These are phyloP conservation scores for Botrytis paeoniae DNA, from an alignment of 2,329 filamentous ascomycete genomes.

Conservation along the genomic window DNA sequence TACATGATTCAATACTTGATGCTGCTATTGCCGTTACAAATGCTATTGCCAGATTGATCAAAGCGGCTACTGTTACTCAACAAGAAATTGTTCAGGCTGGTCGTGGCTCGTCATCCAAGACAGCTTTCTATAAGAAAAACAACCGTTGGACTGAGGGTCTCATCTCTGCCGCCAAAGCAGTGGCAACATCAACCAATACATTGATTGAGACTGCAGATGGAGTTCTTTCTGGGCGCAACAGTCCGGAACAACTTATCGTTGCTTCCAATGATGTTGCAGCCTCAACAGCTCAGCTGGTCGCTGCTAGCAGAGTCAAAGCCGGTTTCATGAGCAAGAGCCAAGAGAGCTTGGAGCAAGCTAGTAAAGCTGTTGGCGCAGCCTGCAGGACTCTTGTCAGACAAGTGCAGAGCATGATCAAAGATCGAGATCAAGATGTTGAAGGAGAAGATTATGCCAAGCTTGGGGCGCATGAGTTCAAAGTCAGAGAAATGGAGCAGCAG, in stretches of 20 bases:
- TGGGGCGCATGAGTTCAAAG: conserved; percentile 95
- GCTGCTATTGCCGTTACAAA: conserved; percentile 91
- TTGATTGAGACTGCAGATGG: conserved; percentile 98
- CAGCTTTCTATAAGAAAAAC: conserved; percentile 99
- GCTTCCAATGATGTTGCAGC: conserved; percentile 96
- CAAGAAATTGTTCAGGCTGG: conserved; percentile 96
- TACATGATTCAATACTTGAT: conserved; percentile 92
- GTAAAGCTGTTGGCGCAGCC: conserved; percentile 86
- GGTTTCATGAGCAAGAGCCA: conserved; percentile 98
- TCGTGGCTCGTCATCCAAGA: conserved; percentile 78
- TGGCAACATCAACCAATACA: conserved; percentile 88
- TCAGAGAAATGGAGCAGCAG: conserved; percentile 99
- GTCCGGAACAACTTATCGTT: conserved; percentile 94
- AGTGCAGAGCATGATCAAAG: conserved; percentile 90
- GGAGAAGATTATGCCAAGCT: conserved; percentile 83
- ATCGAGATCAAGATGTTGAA: conserved; percentile 78
- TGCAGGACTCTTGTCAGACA: conserved; percentile 86
- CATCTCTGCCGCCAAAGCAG: conserved; percentile 95
- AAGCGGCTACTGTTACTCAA: conserved; percentile 87
- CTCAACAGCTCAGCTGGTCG: conserved; percentile 93
- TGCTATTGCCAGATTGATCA: conserved; percentile 91
- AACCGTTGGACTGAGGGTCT: conserved; percentile 98
- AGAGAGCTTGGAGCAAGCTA: conserved; percentile 84
- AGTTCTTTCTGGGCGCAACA: conserved; percentile 87
- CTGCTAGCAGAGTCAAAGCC: conserved; percentile 92